These are phyloP conservation scores for Suillus decipiens DNA, from an alignment of 768 basidiomycete species.

Conservation along the genomic window DNA sequence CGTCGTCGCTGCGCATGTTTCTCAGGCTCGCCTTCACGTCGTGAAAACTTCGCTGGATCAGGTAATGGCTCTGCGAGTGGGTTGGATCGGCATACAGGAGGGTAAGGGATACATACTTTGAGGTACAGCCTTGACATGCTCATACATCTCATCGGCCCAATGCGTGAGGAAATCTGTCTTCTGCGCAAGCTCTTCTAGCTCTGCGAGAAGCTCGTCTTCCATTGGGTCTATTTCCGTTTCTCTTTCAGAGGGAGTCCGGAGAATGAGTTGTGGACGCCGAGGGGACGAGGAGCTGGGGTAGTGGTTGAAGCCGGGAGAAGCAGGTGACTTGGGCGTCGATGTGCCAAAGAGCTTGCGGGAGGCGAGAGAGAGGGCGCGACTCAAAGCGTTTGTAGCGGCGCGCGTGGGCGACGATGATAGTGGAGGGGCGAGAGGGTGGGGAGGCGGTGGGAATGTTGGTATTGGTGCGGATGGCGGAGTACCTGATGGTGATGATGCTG, in stretches of 20 bases:
- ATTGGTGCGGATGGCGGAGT: conserved; percentile 25
- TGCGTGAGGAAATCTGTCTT: conserved; percentile 93
- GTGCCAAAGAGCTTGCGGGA: conserved; percentile 81
- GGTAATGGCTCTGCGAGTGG: conserved; percentile 67
- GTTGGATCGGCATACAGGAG: neutral
- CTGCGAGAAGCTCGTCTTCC: conserved; percentile 80
- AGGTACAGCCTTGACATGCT: conserved; percentile 81
- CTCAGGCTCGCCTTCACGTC: conserved; percentile 71
- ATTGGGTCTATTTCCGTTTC: conserved; percentile 56
- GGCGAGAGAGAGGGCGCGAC: conserved; percentile 77
- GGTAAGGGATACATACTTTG: conserved; percentile 60
- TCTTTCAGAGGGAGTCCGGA: conserved; percentile 37
- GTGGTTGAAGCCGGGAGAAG: conserved; percentile 36
- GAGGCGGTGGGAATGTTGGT: conserved; percentile 62
- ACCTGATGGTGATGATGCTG: conserved; percentile 24
- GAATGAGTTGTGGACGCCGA: conserved; percentile 54
- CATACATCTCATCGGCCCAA: conserved; percentile 95
- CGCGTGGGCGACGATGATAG: conserved; percentile 71
- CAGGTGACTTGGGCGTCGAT: conserved; percentile 39
- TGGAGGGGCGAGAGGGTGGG: conserved; percentile 49
- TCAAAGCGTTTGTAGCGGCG: conserved; percentile 70
- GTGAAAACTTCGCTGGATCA: conserved; percentile 73
- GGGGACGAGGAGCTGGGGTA: conserved; percentile 55
- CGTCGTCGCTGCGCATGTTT: conserved; percentile 67
- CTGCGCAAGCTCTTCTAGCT: conserved; percentile 88